Conservation (phyloP, 2,329 filamentous ascomycete genomes). For the Didymella glomerata region DNA sequence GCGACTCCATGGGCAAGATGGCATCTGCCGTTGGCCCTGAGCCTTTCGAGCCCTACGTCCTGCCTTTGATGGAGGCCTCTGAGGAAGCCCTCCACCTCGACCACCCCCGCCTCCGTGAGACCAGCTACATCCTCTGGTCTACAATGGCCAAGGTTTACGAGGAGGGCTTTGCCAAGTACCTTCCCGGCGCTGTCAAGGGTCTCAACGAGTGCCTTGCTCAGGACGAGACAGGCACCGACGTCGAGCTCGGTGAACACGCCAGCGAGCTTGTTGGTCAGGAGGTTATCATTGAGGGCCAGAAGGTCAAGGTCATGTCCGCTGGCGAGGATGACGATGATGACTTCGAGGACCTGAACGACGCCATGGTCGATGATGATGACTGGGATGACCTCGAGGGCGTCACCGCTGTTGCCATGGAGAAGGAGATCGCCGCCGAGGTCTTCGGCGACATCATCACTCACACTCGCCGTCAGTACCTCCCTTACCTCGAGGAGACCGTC, state of each 20-base stretch:
- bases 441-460: slow-evolving; percentile 91
- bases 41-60: slow-evolving; percentile 89
- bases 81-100: slow-evolving; percentile 90
- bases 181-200: slow-evolving; percentile 78
- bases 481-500: slow-evolving; percentile 89
- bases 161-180: slow-evolving; percentile 80
- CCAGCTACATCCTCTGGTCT: slow-evolving; percentile 96
- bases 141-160: slow-evolving; percentile 93
- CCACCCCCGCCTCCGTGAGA: slow-evolving; percentile 91
- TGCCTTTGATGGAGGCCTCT: slow-evolving; percentile 88
- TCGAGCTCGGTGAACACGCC: slow-evolving; percentile 76
- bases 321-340: slow-evolving; percentile 65
- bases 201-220: slow-evolving; percentile 87
- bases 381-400: slow-evolving; percentile 86
- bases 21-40: slow-evolving; percentile 85
- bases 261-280: slow-evolving; percentile 78
- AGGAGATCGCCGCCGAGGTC: slow-evolving; percentile 96
- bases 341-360: slow-evolving; percentile 65
- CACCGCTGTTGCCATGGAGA: slow-evolving; percentile 90
- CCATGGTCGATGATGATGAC: slow-evolving; percentile 78
- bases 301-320: slow-evolving; percentile 78
- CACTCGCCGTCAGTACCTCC: slow-evolving; percentile 79
- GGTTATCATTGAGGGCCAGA: slow-evolving; percentile 81
- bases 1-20: slow-evolving; percentile 93
- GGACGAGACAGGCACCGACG: slow-evolving; percentile 83